Evolutionary conservation across 352 stramenopile genomes (phyloP).

Genomic region (Pythium periplocum): DNA sequence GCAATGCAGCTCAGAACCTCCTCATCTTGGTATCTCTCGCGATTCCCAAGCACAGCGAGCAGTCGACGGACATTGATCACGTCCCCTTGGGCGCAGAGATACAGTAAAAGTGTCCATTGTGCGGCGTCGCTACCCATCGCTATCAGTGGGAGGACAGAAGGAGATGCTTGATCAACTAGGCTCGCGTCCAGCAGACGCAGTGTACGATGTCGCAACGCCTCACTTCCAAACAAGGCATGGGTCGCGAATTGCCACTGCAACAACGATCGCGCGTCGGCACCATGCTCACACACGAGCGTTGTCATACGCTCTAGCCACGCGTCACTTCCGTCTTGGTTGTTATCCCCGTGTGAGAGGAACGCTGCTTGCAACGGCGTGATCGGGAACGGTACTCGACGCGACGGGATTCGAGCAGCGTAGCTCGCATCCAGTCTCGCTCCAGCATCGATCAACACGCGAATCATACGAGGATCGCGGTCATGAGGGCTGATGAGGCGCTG

Average conservation of each 20-base stretch:
- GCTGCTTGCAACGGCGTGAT: slow-evolving; percentile 20
- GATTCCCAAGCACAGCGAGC: slow-evolving; percentile 3
- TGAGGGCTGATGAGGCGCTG: slow-evolving; percentile 33
- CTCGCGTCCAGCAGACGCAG: too few species aligned
- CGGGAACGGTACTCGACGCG: slow-evolving; percentile 6
- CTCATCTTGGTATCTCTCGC: too few species aligned
- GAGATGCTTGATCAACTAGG: slow-evolving; percentile 16
- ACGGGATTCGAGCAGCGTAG: slow-evolving; percentile 23
- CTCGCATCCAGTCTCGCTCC: slow-evolving; percentile 51
- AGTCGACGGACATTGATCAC: slow-evolving; percentile 34
- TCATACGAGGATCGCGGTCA: slow-evolving; percentile 14
- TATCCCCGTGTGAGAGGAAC: too few species aligned
- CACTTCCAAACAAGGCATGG: slow-evolving; percentile 35
- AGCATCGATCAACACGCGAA: slow-evolving; percentile 40
- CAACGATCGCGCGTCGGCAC: slow-evolving; percentile 34
- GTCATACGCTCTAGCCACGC: too few species aligned
- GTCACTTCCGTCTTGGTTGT: too few species aligned
- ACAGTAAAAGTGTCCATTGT: slow-evolving; percentile 70
- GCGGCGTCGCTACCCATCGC: slow-evolving; percentile 34
- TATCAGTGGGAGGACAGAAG: slow-evolving; percentile 23
- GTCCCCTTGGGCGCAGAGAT: slow-evolving; percentile 45
- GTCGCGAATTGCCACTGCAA: slow-evolving; percentile 60
- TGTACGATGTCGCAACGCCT: slow-evolving; percentile 4
- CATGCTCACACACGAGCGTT: slow-evolving; percentile 29
- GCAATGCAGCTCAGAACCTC: slow-evolving; percentile 36